A percentile compares a stretch with the other conserved stretches of the same genome.
These are phyloP conservation scores for Hyphopichia buzzinii DNA, from an alignment of 1,139 yeast species.

Conservation along the genomic window DNA sequence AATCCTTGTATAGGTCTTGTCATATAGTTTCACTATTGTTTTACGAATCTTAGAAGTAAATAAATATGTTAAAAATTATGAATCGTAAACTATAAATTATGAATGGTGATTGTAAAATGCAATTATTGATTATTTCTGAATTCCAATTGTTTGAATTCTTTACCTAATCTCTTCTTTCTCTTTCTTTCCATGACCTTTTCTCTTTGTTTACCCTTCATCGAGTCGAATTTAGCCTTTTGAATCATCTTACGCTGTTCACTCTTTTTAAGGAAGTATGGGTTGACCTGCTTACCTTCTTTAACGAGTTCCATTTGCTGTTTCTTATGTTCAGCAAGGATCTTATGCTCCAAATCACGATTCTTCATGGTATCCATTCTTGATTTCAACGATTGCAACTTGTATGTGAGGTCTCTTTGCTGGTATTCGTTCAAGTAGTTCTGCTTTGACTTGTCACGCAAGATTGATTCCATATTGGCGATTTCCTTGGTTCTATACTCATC, in stretches of 20 bases:
- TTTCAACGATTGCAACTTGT: constrained; percentile 57
- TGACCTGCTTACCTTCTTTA: constrained; percentile 48
- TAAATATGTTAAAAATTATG: no score
- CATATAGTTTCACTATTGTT: constrained; percentile 5
- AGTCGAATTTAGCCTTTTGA: constrained; percentile 84
- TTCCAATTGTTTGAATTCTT: constrained; percentile 81
- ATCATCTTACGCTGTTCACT: constrained; percentile 81
- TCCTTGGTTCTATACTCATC: constrained; percentile 83
- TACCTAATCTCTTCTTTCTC: constrained; percentile 89
- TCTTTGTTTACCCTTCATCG: constrained; percentile 79
- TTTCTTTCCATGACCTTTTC: constrained; percentile 89
- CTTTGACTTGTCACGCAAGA: constrained; percentile 58
- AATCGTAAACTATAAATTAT: no score
- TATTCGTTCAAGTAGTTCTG: constrained; percentile 36
- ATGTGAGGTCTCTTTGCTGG: constrained; percentile 56
- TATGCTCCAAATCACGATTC: constrained; percentile 70
- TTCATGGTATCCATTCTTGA: constrained; percentile 76
- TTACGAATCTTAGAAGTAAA: background rate
- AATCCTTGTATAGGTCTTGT: constrained; percentile 6
- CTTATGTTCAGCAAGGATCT: constrained; percentile 57
- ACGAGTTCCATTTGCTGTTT: constrained; percentile 43
- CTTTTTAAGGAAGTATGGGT: constrained; percentile 66
- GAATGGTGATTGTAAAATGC: background rate
- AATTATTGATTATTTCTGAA: constrained; percentile 24
- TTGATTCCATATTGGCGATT: constrained; percentile 53